Conservation (phyloP, 2,329 filamentous ascomycete species). For the Aspergillus carbonarius region DNA sequence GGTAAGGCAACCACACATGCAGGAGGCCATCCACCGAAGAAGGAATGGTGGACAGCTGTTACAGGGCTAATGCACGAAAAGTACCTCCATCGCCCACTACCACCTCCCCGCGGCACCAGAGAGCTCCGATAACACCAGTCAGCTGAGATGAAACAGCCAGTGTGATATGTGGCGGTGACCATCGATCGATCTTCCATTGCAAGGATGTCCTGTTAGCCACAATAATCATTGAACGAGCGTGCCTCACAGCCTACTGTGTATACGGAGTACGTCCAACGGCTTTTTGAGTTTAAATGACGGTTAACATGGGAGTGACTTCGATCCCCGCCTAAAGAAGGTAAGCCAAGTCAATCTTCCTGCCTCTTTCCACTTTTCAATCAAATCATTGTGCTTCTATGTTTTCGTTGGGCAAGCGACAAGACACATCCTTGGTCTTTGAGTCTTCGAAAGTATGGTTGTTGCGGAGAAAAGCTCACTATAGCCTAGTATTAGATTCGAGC, state of each 20-base stretch:
- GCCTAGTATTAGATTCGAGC: neutral
- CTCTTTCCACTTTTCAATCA: neutral
- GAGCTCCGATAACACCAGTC: conserved; percentile 5
- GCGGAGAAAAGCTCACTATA: neutral
- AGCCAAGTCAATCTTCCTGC: neutral
- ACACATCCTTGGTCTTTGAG: neutral
- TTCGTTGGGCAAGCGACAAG: neutral
- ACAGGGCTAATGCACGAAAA: conserved; percentile 20
- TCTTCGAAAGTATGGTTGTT: neutral
- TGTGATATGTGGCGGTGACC: conserved; percentile 11
- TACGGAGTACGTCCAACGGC: neutral
- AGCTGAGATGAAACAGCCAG: conserved; percentile 1
- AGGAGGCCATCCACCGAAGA: conserved; percentile 13
- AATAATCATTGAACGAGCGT: neutral
- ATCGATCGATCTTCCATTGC: neutral
- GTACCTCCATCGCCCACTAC: conserved; percentile 4
- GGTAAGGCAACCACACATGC: conserved; percentile 21
- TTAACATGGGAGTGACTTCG: neutral
- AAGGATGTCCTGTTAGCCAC: conserved; percentile 3
- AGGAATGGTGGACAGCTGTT: conserved; percentile 10
- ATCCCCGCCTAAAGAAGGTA: neutral
- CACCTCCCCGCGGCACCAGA: conserved; percentile 3
- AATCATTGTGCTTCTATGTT: neutral
- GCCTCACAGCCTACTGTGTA: neutral
- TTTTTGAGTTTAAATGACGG: neutral